phyloP scores from a whole-genome alignment of 2,329 filamentous ascomycete species.

The Westerdykella sp. region DNA sequence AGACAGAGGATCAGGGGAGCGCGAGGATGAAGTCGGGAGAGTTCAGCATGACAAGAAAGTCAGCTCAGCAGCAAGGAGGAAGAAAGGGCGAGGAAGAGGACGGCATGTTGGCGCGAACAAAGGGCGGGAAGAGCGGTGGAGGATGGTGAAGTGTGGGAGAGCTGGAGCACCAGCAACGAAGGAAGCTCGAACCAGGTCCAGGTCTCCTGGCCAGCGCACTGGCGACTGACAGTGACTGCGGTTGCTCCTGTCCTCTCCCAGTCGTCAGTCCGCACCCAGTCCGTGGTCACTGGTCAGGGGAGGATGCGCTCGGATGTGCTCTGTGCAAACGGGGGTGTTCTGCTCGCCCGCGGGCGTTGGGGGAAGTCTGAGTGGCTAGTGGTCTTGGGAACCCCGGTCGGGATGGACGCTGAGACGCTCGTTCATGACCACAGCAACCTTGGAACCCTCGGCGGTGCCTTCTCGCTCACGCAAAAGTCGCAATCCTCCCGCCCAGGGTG shows the following conservation, averaged over 20 bases:
- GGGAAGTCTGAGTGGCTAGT: not conserved
- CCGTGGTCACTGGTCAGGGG: too few species aligned
- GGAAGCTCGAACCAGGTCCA: not conserved
- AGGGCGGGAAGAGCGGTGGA: conserved; percentile 1
- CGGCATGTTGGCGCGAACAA: conserved; percentile 3
- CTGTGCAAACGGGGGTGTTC: not conserved
- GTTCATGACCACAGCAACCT: too few species aligned
- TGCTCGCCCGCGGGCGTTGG: not conserved
- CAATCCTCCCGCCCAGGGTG: too few species aligned
- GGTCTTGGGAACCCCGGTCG: not conserved
- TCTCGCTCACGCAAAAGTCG: too few species aligned
- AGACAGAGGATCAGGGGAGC: conserved; percentile 20
- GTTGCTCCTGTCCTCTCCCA: too few species aligned
- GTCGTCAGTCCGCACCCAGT: too few species aligned
- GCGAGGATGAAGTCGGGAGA: not conserved
- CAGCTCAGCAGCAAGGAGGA: not conserved
- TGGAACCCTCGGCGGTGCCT: too few species aligned
- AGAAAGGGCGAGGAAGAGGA: conserved; percentile 1
- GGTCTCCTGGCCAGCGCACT: too few species aligned
- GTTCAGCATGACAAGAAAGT: not conserved
- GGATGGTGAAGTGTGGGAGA: not conserved
- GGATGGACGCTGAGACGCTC: too few species aligned
- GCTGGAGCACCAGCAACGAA: not conserved
- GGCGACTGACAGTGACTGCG: not conserved
- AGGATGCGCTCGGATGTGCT: not conserved